Base-by-base conservation (phyloP, 352 stramenopile species). In the Nothophytophthora sp. region DNA sequence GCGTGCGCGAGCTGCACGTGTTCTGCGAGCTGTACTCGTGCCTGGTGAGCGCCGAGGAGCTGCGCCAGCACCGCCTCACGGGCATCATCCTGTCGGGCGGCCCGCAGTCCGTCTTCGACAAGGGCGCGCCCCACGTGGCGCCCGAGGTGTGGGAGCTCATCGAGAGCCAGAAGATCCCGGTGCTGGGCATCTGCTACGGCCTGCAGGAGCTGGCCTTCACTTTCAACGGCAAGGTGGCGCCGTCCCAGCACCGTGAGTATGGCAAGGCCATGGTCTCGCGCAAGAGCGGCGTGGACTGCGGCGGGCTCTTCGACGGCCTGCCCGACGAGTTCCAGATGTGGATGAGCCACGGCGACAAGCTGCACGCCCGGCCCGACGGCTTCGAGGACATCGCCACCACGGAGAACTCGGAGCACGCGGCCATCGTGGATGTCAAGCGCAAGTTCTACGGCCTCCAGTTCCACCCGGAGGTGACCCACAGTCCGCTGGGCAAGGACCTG, bases 21-120 rank as follows among this genome's bases (percentile, higher is more conserved):
- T 99, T 99, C 66, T 99, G 96, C 70, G 97, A 99, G 69, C 80
- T 99, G n/a, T 99, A 99, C 74, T 98, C 93, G 60, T 99, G 97
- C 67, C 80, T 98, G 10, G 97, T 99, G 19, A 78, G 90, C 23
- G 76, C 81, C 20, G 75, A 98, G 50, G 91, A 98, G 68, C 77
- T 99, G 49, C 70, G 71, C 28, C 86, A 97, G 70, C 94, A 98
- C 70, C 74, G 98, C 49, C 67, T 99, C 8, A 96, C 84, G 25
- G 98, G 96, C 27, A 95, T 99, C 50, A 99, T 99, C 70, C 72
- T 99, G 35, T 98, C 92, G 27, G 98, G 98, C 38, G 97, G 98
- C 13, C 98, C 97, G 1, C 88, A 91, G 54, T 96, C 85, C 47
- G 97, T 99, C 15, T 99, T 99, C 64, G 97, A 99, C 48, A 78